Percentiles rank a stretch among this genome's conserved stretches.
phyloP scores from a whole-genome alignment of 164 flowering plant genomes.

The Buxus sempervirens region DNA sequence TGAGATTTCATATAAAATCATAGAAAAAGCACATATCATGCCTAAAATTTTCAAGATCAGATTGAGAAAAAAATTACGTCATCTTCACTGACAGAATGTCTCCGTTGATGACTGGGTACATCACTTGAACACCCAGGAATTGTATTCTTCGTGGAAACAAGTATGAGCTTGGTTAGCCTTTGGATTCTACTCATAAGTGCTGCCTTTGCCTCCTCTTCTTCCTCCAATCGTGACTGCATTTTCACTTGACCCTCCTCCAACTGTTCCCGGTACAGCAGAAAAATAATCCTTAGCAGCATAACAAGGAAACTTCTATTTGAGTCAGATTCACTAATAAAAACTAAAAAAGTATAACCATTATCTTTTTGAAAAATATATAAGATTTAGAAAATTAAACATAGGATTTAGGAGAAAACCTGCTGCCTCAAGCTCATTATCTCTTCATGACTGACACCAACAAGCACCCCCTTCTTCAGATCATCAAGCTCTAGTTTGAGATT shows the following conservation, averaged over 20 bases:
- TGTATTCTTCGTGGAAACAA: conserved; percentile 88
- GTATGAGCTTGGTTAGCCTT: conserved; percentile 91
- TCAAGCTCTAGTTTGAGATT: conserved; percentile 83
- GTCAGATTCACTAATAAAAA: background rate
- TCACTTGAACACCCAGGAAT: conserved; percentile 65
- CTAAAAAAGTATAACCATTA: background rate
- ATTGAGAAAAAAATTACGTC: conserved; percentile 41
- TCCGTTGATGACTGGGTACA: conserved; percentile 54
- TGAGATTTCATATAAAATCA: background rate
- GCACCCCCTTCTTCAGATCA: conserved; percentile 80
- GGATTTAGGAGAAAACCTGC: conserved; percentile 47
- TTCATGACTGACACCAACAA: conserved; percentile 76
- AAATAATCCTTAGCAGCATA: background rate
- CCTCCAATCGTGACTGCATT: conserved; percentile 98
- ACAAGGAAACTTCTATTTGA: background rate
- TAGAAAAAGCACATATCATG: background rate
- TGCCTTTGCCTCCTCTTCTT: conserved; percentile 98
- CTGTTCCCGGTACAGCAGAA: conserved; percentile 31
- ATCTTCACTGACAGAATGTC: conserved; percentile 63
- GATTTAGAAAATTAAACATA: background rate
- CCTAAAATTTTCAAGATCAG: background rate
- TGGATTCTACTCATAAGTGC: conserved; percentile 99
- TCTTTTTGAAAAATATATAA: background rate
- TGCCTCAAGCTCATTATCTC: conserved; percentile 82
- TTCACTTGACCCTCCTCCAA: conserved; percentile 97